These are phyloP conservation scores for Pseudovirgaria hyperparasitica DNA, from an alignment of 2,329 filamentous ascomycete genomes.

Conservation along the genomic window DNA sequence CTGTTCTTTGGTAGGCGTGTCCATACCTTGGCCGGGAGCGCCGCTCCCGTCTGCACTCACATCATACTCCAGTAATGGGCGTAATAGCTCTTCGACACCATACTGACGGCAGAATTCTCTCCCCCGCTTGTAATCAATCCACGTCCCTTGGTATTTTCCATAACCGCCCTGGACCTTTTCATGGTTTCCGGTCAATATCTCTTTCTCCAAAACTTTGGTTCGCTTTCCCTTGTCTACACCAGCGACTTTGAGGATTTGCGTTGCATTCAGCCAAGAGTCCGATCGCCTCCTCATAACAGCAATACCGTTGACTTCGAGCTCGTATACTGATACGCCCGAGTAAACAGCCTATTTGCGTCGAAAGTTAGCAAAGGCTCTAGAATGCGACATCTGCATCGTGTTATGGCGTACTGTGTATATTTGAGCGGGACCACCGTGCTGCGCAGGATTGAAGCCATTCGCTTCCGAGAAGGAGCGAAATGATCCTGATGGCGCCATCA, in stretches of 20 bases:
- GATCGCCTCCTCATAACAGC: conserved; percentile 92
- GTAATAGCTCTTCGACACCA: conserved; percentile 62
- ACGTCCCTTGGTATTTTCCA: conserved; percentile 97
- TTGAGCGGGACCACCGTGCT: conserved; percentile 33
- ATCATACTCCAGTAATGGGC: conserved; percentile 66
- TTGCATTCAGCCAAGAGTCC: conserved; percentile 95
- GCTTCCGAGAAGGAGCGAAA: conserved; percentile 25
- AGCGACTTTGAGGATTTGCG: conserved; percentile 94
- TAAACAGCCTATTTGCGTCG: conserved; percentile 65
- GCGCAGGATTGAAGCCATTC: conserved; percentile 20
- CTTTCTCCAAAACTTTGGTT: conserved; percentile 95
- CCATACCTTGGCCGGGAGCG: conserved; percentile 60
- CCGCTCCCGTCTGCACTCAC: conserved; percentile 61
- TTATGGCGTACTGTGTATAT: conserved; percentile 34
- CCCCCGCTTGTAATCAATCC: conserved; percentile 89
- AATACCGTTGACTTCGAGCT: conserved; percentile 91
- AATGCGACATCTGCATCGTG: not conserved
- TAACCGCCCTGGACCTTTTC: conserved; percentile 98
- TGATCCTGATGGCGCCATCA: conserved; percentile 22
- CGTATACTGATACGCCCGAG: conserved; percentile 91
- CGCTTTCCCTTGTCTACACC: conserved; percentile 95
- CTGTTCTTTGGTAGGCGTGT: conserved; percentile 96
- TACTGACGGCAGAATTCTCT: conserved; percentile 79
- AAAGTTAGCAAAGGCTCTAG: not conserved
- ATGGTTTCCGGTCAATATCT: conserved; percentile 90